phyloP scores from a whole-genome alignment of 768 basidiomycete species.

The Russula virescens region DNA sequence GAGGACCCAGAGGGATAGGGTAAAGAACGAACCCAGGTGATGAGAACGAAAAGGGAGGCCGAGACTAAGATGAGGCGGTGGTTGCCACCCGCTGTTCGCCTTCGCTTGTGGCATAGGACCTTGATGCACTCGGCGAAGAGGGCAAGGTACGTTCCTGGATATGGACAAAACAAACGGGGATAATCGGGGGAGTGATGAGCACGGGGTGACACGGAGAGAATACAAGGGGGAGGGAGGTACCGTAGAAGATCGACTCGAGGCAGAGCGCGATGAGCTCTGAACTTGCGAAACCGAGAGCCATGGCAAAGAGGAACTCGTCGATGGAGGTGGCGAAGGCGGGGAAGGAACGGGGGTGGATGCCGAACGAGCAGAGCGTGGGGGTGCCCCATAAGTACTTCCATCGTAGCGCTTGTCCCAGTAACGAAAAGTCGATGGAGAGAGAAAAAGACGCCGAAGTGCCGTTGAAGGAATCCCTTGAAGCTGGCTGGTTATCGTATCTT shows the following conservation, averaged over 20 bases:
- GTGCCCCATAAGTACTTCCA: conserved; percentile 19
- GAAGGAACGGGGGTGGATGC: conserved; percentile 5
- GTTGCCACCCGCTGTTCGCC: conserved; percentile 12
- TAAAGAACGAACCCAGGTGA: conserved; percentile 14
- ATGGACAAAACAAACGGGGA: background rate
- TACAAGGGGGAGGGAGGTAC: background rate
- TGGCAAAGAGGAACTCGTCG: background rate
- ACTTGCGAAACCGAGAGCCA: conserved; percentile 11
- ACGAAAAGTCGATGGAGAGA: background rate
- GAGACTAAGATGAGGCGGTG: conserved; percentile 14
- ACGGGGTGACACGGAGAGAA: background rate
- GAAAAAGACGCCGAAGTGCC: background rate
- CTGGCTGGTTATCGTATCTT: background rate
- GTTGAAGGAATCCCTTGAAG: background rate
- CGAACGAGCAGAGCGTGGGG: conserved; percentile 8
- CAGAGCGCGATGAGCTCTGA: conserved; percentile 16
- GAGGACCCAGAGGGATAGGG: background rate
- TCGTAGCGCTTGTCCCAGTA: background rate
- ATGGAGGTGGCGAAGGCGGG: conserved; percentile 1
- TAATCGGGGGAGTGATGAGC: too few species aligned
- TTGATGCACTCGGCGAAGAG: conserved; percentile 13
- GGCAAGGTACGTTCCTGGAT: conserved; percentile 13
- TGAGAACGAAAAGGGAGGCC: conserved; percentile 9
- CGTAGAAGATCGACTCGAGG: conserved; percentile 20
- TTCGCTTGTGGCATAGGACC: conserved; percentile 17